Percentiles rank a stretch among this genome's conserved stretches.
Conservation (phyloP, 2,329 filamentous ascomycete species). For the Trichophyton equinum region DNA sequence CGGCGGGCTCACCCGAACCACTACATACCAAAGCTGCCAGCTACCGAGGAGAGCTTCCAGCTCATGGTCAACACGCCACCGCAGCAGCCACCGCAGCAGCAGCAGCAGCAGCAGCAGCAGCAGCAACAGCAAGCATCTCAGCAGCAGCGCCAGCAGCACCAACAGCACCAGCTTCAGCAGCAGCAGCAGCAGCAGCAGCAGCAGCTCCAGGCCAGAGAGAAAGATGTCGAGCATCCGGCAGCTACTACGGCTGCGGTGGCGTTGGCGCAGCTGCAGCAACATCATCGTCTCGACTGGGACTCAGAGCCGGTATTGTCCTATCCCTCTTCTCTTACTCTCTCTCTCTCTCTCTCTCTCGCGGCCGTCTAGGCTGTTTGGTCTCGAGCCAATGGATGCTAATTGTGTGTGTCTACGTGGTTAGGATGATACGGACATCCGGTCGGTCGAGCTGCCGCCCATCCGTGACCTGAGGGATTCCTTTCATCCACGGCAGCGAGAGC, state of each 20-base stretch:
- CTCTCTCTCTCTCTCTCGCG: not conserved
- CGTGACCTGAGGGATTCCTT: slow-evolving; percentile 53
- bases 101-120: slow-evolving; percentile 13
- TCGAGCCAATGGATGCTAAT: slow-evolving; percentile 3
- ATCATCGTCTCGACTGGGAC: slow-evolving; percentile 69
- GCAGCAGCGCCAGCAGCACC: slow-evolving; percentile 44
- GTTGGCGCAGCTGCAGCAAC: slow-evolving; percentile 61
- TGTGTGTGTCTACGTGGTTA: slow-evolving; percentile 20
- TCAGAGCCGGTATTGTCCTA: slow-evolving; percentile 54
- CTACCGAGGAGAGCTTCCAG: slow-evolving; percentile 93
- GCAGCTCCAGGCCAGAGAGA: not conserved
- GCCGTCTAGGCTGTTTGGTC: not conserved
- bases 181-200: not conserved
- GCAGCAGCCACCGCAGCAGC: slow-evolving; percentile 50
- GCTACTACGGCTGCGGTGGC: slow-evolving; percentile 72
- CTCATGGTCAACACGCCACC: slow-evolving; percentile 91
- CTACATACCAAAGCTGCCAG: slow-evolving; percentile 94
- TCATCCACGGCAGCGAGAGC: slow-evolving; percentile 53
- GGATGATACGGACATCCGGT: slow-evolving; percentile 58
- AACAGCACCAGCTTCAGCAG: slow-evolving; percentile 42
- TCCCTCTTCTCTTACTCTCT: slow-evolving; percentile 15
- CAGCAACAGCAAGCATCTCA: slow-evolving; percentile 19
- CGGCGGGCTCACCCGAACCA: slow-evolving; percentile 91
- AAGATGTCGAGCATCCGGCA: slow-evolving; percentile 51
- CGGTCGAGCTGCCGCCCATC: slow-evolving; percentile 62